Evolutionary conservation across 495 filamentous ascomycete genomes (phyloP).

Genomic region (Penicillium desertorum): DNA sequence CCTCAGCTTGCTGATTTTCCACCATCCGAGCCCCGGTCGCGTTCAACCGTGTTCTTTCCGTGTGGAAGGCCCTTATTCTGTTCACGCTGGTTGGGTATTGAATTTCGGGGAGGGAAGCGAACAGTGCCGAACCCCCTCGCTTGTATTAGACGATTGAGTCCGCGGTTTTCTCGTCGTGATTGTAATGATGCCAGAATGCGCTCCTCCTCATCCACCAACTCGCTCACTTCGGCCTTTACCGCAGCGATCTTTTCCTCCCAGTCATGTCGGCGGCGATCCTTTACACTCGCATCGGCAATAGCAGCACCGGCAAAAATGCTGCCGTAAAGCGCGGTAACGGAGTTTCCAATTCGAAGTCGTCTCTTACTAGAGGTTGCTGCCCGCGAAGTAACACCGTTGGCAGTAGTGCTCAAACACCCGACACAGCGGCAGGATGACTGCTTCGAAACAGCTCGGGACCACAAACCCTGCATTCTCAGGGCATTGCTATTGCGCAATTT

Average conservation of each 20-base stretch:
- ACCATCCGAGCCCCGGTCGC: conserved; percentile 10
- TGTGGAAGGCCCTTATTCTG: conserved; percentile 28
- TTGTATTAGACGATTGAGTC: conserved; percentile 24
- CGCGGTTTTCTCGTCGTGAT: conserved; percentile 24
- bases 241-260: conserved; percentile 60
- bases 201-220: conserved; percentile 44
- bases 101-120: conserved; percentile 10
- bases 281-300: conserved; percentile 61
- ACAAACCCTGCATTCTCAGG: conserved; percentile 65
- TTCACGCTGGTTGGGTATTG: conserved; percentile 14
- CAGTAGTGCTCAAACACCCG: conserved; percentile 56
- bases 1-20: conserved; percentile 9
- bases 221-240: conserved; percentile 46
- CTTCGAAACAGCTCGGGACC: conserved; percentile 65
- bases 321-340: conserved; percentile 69
- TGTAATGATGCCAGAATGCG: conserved; percentile 35
- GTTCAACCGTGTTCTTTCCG: conserved; percentile 14
- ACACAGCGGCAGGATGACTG: conserved; percentile 63
- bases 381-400: conserved; percentile 52
- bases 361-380: conserved; percentile 52
- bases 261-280: conserved; percentile 59
- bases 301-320: conserved; percentile 72
- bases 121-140: conserved; percentile 27
- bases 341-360: conserved; percentile 56
- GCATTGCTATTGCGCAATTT: conserved; percentile 29